Base-by-base conservation (phyloP, 106 monocot species). In the Xerophyta viscosa region DNA sequence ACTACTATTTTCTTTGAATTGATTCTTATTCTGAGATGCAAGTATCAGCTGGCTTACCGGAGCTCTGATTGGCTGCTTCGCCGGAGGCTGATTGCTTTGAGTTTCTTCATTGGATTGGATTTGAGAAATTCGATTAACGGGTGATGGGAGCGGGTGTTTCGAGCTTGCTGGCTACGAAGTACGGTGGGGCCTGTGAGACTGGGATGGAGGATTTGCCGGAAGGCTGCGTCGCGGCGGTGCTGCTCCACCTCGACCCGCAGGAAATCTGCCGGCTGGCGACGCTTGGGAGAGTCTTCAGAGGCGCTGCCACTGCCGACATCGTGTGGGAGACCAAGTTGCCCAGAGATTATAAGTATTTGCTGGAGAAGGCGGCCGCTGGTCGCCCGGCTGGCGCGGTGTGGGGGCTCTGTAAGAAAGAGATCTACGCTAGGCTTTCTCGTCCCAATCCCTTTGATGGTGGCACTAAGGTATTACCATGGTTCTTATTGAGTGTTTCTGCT, bases 271-370 rank as follows among this genome's bases (percentile, higher is more conserved):
- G 54, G 23, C 50, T 72, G 55, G 78, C 81, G 50, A 41, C 58
- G 63, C 62, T 91, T 24, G 70, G 66, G 44, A 63, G 77, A 31
- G 54, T 72, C 12, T 91, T 91, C 48, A 57, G 81, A 9, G 66
- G 66, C 5, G 91, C 86, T 8, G 81, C 81, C 58, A 47, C 71
- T 0, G 77, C 71, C 4, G 76, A 91, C 49, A 52, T 57, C 20
- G 76, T 91, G 4, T 91, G 91, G 91, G 77, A 70, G 69, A 31
- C 66, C 37, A 91, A 91, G 72, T 57, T 91, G 27, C 91, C 91
- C 8, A 52, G 21, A 20, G 86, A 86, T 45, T 86, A 86, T 48
- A 59, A 29, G 21, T 73, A 70, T 54, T 29, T 91, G 33, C 11
- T 82, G 46, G 58, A 68, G 42, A 66, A 27, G 66, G 61, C 61